These are phyloP conservation scores for Paraphaeosphaeria minitans DNA, from an alignment of 2,329 filamentous ascomycete genomes.

Conservation along the genomic window DNA sequence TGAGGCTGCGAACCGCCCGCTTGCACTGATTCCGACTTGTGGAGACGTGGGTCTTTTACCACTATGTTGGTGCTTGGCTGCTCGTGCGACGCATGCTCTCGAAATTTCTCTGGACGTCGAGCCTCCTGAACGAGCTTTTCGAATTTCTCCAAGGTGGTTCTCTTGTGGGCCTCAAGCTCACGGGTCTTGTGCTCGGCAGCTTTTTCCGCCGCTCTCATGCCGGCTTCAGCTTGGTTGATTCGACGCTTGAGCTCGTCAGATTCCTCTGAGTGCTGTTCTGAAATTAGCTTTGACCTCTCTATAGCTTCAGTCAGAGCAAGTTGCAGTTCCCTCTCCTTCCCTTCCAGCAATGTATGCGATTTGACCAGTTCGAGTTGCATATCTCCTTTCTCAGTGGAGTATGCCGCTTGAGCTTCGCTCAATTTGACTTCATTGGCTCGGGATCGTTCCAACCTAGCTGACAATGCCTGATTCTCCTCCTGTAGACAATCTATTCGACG, in stretches of 20 bases:
- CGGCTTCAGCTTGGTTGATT: slow-evolving; percentile 16
- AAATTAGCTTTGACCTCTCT: slow-evolving; percentile 4
- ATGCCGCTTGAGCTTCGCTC: slow-evolving; percentile 12
- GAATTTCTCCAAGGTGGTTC: slow-evolving; percentile 15
- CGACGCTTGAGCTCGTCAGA: slow-evolving; percentile 16
- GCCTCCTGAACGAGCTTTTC: slow-evolving; percentile 9
- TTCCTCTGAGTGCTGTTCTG: slow-evolving; percentile 12
- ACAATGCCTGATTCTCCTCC: slow-evolving; percentile 20
- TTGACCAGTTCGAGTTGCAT: slow-evolving; percentile 19
- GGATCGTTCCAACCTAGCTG: slow-evolving; percentile 14
- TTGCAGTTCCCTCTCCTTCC: slow-evolving; percentile 13
- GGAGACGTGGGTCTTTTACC: slow-evolving; percentile 6
- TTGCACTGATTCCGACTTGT: not conserved
- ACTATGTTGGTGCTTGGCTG: slow-evolving; percentile 8
- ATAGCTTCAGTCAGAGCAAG: slow-evolving; percentile 7
- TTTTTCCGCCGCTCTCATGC: slow-evolving; percentile 22
- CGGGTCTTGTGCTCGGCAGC: slow-evolving; percentile 18
- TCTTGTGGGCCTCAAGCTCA: slow-evolving; percentile 23
- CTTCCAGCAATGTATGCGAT: slow-evolving; percentile 13
- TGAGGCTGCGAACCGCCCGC: not conserved
- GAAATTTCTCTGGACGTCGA: not conserved
- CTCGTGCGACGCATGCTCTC: slow-evolving; percentile 18
- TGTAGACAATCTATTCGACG: slow-evolving; percentile 11
- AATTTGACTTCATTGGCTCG: slow-evolving; percentile 15
- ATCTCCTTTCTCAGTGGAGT: slow-evolving; percentile 14